Percentiles rank a stretch among this genome's conserved stretches.
Evolutionary conservation across 805 yeast species (phyloP).

Genomic region (Metschnikowia cerradonensis): DNA sequence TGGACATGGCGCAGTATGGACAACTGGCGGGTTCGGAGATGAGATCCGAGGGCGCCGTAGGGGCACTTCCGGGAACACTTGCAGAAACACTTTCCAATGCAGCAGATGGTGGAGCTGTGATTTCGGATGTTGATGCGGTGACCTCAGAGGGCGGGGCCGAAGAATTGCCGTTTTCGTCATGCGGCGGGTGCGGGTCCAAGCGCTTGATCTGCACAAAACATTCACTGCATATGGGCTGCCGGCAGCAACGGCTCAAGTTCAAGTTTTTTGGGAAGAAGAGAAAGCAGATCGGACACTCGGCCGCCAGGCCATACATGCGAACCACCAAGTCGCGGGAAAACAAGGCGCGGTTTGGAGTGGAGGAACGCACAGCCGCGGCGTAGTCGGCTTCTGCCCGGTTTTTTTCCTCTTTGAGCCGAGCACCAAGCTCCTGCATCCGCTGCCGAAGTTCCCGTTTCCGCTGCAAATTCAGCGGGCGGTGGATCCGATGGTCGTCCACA

Average conservation of each 20-base stretch:
- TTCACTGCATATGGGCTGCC: slow-evolving; percentile 91
- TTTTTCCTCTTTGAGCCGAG: slow-evolving; percentile 26
- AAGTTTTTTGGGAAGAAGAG: slow-evolving; percentile 74
- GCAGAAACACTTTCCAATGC: no score
- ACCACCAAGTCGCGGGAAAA: slow-evolving; percentile 48
- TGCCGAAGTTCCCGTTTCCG: slow-evolving; percentile 49
- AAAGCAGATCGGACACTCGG: slow-evolving; percentile 94
- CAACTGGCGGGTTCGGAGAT: slow-evolving; percentile 87
- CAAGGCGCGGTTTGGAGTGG: slow-evolving; percentile 12
- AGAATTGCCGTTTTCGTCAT: slow-evolving; percentile 42
- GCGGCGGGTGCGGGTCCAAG: slow-evolving; percentile 90
- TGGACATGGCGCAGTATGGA: slow-evolving; percentile 87
- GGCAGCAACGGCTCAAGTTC: slow-evolving; percentile 83
- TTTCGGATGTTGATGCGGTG: no score
- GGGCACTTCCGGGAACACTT: slow-evolving; percentile 9
- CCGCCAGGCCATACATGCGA: slow-evolving; percentile 59
- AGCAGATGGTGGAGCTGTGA: no score
- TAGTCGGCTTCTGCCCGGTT: slow-evolving; percentile 36
- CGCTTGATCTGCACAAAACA: slow-evolving; percentile 96
- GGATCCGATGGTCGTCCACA: slow-evolving; percentile 55
- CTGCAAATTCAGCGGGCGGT: slow-evolving; percentile 43
- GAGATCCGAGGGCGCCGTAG: slow-evolving; percentile 53
- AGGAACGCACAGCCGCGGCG: slow-evolving; percentile 21
- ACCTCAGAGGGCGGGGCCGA: no score
- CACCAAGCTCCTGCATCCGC: slow-evolving; percentile 38